phyloP scores from a whole-genome alignment of 1,139 yeast species.

The Arxiozyma slooffiae region DNA sequence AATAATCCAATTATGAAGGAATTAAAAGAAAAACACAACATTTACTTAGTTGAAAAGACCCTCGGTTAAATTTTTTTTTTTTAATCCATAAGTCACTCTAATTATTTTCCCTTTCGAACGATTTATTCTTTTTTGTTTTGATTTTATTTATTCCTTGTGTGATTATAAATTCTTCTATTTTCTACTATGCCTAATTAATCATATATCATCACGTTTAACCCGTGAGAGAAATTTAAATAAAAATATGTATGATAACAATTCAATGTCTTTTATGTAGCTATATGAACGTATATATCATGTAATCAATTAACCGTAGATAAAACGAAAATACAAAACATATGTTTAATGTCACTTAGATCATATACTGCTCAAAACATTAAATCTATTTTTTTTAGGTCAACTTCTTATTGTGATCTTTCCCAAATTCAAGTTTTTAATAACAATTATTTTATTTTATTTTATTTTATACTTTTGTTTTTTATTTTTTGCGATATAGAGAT shows the following conservation, averaged over 20 bases:
- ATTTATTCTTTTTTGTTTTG: background rate
- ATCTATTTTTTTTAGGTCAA: no score
- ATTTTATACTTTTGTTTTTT: no score
- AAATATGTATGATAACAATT: no score
- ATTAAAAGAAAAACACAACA: conserved; percentile 81
- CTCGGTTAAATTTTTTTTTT: conserved; percentile 30
- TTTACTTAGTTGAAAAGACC: conserved; percentile 81
- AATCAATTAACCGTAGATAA: background rate
- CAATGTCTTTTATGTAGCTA: background rate
- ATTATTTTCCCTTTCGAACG: background rate
- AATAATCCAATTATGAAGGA: conserved; percentile 86
- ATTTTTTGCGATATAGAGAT: background rate
- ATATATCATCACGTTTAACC: no score
- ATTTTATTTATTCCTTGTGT: background rate
- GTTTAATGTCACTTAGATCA: no score
- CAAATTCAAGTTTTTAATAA: no score
- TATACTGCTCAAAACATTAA: no score
- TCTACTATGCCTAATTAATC: background rate
- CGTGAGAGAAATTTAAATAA: no score
- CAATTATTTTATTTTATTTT: no score
- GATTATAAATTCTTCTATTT: background rate
- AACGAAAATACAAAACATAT: no score
- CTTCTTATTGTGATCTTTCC: no score
- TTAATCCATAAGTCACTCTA: background rate
- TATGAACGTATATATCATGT: background rate